Evolutionary conservation across 352 stramenopile genomes (phyloP).

Genomic region (Blastocystis hominis): DNA sequence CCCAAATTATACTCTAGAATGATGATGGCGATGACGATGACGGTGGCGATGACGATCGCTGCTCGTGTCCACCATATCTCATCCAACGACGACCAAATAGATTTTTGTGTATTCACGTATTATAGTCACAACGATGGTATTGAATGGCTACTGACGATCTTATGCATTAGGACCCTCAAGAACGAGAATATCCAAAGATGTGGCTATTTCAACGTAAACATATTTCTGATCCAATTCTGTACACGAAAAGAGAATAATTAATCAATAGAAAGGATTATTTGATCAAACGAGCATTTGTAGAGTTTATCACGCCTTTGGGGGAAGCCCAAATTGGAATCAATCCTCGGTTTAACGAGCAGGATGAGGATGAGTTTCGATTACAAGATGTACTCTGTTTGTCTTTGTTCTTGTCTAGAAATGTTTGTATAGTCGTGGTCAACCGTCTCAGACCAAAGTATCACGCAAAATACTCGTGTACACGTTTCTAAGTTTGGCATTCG

Average conservation of each 20-base stretch:
- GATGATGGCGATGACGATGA: neutral
- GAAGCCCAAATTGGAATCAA: constrained; percentile 49
- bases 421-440: constrained; percentile 38
- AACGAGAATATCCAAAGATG: constrained; percentile 10
- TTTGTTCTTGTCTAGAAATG: constrained; percentile 3
- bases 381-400: neutral
- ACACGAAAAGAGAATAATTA: neutral
- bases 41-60: neutral
- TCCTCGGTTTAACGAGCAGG: constrained; percentile 45
- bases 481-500: neutral
- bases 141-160: neutral
- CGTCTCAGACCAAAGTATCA: constrained; percentile 42
- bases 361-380: constrained; percentile 52
- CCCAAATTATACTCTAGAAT: neutral
- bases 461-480: constrained; percentile 4
- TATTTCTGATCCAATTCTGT: constrained; percentile 22
- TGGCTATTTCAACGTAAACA: constrained; percentile 57
- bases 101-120: neutral
- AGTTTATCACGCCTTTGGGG: constrained; percentile 39
- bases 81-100: neutral
- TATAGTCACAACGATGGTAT: neutral
- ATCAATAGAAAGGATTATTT: constrained; percentile 50
- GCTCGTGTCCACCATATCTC: neutral
- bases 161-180: neutral
- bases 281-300: constrained; percentile 39